Conservation (phyloP, 208 protist species). For the Leishmania braziliensis region DNA sequence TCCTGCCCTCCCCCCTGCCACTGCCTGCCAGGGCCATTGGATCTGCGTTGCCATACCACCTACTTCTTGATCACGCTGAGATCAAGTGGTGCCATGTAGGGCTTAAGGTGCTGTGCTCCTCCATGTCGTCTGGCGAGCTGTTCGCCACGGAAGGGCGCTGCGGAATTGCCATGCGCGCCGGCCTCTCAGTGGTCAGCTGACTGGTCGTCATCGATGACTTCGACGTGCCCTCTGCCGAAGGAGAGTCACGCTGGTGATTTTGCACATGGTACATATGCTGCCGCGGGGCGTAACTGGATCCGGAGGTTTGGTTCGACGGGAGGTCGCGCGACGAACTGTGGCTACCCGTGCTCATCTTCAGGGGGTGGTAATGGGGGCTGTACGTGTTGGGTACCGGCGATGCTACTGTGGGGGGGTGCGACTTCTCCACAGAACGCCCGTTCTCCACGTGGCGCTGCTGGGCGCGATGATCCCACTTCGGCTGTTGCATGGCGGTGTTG, state of each 20-base stretch:
- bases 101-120: neutral
- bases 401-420: neutral
- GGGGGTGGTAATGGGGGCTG: constrained; percentile 19
- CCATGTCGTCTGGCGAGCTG: neutral
- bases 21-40: neutral
- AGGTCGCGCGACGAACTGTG: constrained; percentile 7
- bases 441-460: constrained; percentile 22
- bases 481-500: constrained; percentile 32
- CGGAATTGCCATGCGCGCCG: constrained; percentile 1
- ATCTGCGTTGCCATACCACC: neutral
- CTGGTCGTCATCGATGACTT: constrained; percentile 3
- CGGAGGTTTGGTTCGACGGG: neutral
- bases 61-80: constrained; percentile 43
- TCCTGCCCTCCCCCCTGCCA: neutral
- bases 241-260: neutral
- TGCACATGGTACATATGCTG: constrained; percentile 12
- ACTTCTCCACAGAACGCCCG: constrained; percentile 5
- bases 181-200: neutral
- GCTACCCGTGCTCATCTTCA: constrained; percentile 10
- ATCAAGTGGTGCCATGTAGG: constrained; percentile 40
- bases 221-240: neutral
- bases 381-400: constrained; percentile 14
- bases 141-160: neutral
- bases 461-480: constrained; percentile 21
- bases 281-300: constrained; percentile 8